These are phyloP conservation scores for Phytophthora kernoviae DNA, from an alignment of 352 stramenopile genomes.

Conservation along the genomic window DNA sequence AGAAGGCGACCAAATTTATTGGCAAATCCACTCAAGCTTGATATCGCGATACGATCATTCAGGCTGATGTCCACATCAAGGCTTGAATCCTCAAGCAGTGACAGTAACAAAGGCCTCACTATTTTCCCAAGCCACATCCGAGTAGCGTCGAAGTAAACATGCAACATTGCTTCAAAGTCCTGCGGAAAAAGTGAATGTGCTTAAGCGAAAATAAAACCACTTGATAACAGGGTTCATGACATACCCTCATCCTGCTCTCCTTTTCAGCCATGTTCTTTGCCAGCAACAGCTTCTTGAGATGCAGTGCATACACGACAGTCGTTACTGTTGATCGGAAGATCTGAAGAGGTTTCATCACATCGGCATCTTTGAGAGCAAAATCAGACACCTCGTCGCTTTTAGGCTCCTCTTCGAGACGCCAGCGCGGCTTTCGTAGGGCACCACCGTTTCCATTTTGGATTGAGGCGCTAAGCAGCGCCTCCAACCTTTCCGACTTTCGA, in stretches of 20 bases:
- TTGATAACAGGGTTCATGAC: neutral
- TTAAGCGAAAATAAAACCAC: slow-evolving; percentile 7
- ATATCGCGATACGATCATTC: slow-evolving; percentile 26
- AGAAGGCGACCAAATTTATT: slow-evolving; percentile 56
- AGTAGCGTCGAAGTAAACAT: slow-evolving; percentile 71
- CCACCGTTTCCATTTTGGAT: slow-evolving; percentile 17
- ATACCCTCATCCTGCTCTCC: slow-evolving; percentile 34
- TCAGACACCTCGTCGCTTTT: slow-evolving; percentile 32
- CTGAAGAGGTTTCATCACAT: slow-evolving; percentile 36
- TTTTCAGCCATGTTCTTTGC: slow-evolving; percentile 47
- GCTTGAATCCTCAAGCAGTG: slow-evolving; percentile 52
- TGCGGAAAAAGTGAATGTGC: slow-evolving; percentile 15
- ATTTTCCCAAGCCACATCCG: slow-evolving; percentile 63
- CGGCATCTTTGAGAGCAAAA: slow-evolving; percentile 27
- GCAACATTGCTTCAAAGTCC: slow-evolving; percentile 68
- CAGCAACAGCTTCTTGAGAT: slow-evolving; percentile 38
- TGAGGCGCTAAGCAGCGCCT: slow-evolving; percentile 44
- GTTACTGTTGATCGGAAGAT: slow-evolving; percentile 48
- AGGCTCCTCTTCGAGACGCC: slow-evolving; percentile 49
- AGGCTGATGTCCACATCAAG: slow-evolving; percentile 56
- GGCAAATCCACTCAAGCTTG: slow-evolving; percentile 40
- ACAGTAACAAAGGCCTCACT: slow-evolving; percentile 49
- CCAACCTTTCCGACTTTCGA: slow-evolving; percentile 47
- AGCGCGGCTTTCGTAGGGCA: slow-evolving; percentile 47
- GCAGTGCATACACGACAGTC: slow-evolving; percentile 30